phyloP scores from a whole-genome alignment of 2,329 filamentous ascomycete genomes.

The Polychaeton citri region DNA sequence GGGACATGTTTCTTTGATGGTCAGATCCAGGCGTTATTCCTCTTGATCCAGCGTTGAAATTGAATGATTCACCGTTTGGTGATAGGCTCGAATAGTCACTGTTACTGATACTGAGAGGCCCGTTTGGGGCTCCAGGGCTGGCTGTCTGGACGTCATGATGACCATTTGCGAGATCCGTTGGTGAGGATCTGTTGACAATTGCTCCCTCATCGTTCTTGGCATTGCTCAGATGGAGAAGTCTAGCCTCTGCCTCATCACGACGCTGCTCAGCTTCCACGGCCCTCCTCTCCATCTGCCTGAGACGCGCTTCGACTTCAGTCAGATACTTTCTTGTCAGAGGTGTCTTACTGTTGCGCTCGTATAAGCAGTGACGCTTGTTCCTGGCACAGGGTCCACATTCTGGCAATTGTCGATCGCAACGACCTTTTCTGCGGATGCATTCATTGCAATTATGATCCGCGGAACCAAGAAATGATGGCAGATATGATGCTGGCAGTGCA shows the following conservation, averaged over 20 bases:
- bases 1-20: neutral
- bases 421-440: constrained; percentile 14
- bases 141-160: no score
- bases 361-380: constrained; percentile 34
- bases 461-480: constrained; percentile 2
- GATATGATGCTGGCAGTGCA: neutral
- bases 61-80: neutral
- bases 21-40: neutral
- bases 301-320: constrained; percentile 31
- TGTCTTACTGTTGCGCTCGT: constrained; percentile 36
- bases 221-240: constrained; percentile 3
- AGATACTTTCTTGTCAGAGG: constrained; percentile 36
- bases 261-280: constrained; percentile 9
- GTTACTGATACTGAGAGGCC: neutral
- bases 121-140: neutral
- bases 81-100: neutral
- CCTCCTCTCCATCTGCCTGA: constrained; percentile 19
- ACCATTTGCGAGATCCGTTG: neutral
- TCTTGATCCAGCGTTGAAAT: neutral
- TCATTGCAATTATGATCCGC: constrained; percentile 15
- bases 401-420: constrained; percentile 21
- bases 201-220: neutral
- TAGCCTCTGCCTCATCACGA: constrained; percentile 10
- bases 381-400: constrained; percentile 28
- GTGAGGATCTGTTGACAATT: neutral